Base-by-base conservation (phyloP, 371 early-diverging fungal genomes). In the Umbelopsis sp. region DNA sequence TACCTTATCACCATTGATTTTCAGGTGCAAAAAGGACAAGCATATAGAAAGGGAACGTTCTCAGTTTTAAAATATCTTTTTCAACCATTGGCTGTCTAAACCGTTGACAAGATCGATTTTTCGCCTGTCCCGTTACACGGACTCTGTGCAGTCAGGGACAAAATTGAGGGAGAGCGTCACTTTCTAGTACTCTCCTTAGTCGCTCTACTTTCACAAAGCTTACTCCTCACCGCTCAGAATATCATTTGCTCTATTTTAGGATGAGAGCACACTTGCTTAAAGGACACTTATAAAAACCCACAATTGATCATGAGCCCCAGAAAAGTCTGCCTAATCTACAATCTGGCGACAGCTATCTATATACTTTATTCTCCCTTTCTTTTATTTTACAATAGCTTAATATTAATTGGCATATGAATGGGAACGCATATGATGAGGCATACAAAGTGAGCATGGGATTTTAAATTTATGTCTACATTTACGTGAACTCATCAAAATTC, bases 171-270 rank as follows among this genome's bases (percentile, higher is more conserved):
- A 48, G 48, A 20, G 48, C 48, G 32, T 35, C 35, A 18, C 35
- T 3, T 35, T n/a, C 57, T 57, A 29, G 29, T 48, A 29, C 4
- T 3, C 57, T 57, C 57, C 57, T 35, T 57, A 57, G 14, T 29
- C 32, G 35, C 32, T 18, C 25, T 57, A 25, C 29, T 57, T 29
- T 57, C 32, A 35, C 57, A 18, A 14, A 18, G 57, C 12, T 35
- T 57, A 57, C 57, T 57, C 57, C 57, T 57, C 57, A 57, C 10
- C 35, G 35, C 37, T 57, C 18, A 18, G 35, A 29, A 32, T 35
- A 57, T 57, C 57, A 57, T 57, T 57, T 57, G 57, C 57, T 24
- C 57, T 57, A 57, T 57, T 57, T 57, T 57, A 57, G 57, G 57
- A 57, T 57, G 35, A 25, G 29, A 25, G 57, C 35, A 16, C 14